phyloP scores from a whole-genome alignment of 805 yeast species.

The Saccharomyces paradoxus region DNA sequence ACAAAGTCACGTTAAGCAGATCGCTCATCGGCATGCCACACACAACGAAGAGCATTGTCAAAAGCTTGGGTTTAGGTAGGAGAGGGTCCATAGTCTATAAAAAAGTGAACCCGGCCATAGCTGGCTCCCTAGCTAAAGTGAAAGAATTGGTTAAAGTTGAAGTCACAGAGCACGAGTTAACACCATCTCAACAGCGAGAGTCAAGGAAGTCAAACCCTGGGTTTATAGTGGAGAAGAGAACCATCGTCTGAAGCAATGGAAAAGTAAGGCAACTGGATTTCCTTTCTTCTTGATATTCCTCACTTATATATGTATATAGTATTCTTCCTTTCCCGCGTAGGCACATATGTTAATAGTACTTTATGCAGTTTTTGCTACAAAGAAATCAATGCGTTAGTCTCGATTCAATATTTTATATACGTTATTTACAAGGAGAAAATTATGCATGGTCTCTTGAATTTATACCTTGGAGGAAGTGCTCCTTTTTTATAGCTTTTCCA shows the following conservation, averaged over 20 bases:
- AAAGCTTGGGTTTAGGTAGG: constrained; percentile 63
- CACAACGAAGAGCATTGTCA: constrained; percentile 52
- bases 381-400: constrained; percentile 1
- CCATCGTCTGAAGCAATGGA: constrained; percentile 2
- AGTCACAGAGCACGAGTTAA: constrained; percentile 46
- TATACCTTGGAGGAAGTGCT: neutral
- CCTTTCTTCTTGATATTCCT: constrained; percentile 8
- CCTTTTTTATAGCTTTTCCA: constrained; percentile 9
- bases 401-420: neutral
- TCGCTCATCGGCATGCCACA: constrained; percentile 84
- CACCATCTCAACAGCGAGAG: constrained; percentile 43
- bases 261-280: neutral
- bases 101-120: constrained; percentile 64
- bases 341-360: neutral
- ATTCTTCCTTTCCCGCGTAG: neutral
- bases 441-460: neutral
- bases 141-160: constrained; percentile 84
- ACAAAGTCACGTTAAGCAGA: constrained; percentile 66
- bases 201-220: constrained; percentile 62
- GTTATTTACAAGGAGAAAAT: neutral
- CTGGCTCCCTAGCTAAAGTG: constrained; percentile 74
- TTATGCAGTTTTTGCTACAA: neutral
- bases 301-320: neutral
- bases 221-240: constrained; percentile 39
- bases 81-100: constrained; percentile 72